Evolutionary conservation across 2,329 filamentous ascomycete genomes (phyloP), one percentile per base, ranked within the genome.

Genomic region (Fusarium duplospermum): DNA sequence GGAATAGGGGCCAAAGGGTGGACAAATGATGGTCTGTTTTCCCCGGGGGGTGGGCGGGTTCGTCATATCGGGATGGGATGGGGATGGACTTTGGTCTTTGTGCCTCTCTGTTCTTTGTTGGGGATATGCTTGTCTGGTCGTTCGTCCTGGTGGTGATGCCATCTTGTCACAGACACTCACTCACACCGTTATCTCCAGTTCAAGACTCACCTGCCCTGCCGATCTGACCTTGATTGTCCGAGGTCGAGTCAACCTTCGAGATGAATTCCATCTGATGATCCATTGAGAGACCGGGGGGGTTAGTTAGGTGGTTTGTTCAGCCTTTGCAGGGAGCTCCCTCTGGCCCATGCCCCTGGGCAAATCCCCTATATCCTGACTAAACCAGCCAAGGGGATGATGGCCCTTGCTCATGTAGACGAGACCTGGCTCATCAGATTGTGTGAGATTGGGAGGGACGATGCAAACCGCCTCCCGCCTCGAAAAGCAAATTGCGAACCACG

Each of bases 401-500:
- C 45, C 60, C 64, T 22, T 66, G 59, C 64, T 31, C 62, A 16
- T 38, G 36, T 29, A 47, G 27, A 31, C 40, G 50, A 58, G 38
- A 36, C 38, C 24, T 20, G 59, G 56, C 66, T 67, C 65, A 33
- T 61, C 47, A 60, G 45, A 68, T 45, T 36, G 47, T 59, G 54
- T 60, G 57, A 72, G 64, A 70, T 70, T 67, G 59, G 50, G 60
- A 5, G 45, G 47, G 18, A 61, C 42, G 45, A 29, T 35, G 27
- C 54, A 58, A 69, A 62, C 59, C 62, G 62, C 67, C 66, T 62
- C 65, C 29, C 29, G 29, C 31, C 14, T 36, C 22, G 16, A n/a
- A 66, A 74, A 69, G 63, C 69, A 77, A 77, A 71, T 73, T 77
- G 69, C 58, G 67, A 76, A 64, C 64, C 67, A 63, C 74, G 73